A percentile compares a stretch with the other conserved stretches of the same genome.
phyloP scores from a whole-genome alignment of 805 yeast species.

The Candida piceae region DNA sequence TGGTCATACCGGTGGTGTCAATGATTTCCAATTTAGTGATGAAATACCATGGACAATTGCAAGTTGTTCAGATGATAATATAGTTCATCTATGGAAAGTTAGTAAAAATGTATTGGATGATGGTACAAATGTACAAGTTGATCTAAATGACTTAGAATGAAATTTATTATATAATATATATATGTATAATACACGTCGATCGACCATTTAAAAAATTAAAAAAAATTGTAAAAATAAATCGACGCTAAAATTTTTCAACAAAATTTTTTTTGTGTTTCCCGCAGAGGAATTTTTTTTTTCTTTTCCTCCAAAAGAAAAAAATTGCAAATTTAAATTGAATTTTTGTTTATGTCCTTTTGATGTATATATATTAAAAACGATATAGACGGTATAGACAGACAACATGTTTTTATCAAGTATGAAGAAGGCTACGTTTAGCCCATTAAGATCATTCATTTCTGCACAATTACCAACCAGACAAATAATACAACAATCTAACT shows the following conservation, averaged over 20 bases:
- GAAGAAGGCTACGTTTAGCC: background rate
- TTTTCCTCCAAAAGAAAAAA: no score
- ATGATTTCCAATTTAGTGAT: conserved; percentile 68
- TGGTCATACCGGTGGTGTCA: conserved; percentile 76
- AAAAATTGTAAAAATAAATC: no score
- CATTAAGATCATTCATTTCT: background rate
- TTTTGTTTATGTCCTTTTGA: background rate
- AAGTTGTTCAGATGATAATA: conserved; percentile 56
- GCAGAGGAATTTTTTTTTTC: no score
- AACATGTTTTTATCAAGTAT: background rate
- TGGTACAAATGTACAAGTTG: conserved; percentile 13
- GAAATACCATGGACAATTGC: conserved; percentile 74
- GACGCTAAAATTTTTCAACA: no score
- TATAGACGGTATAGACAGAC: no score
- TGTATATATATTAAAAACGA: no score
- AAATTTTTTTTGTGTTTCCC: no score
- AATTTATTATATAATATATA: no score
- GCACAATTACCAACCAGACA: background rate
- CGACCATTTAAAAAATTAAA: no score
- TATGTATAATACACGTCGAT: no score
- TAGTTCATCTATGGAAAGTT: conserved; percentile 56
- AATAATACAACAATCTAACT: background rate
- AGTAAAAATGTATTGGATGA: conserved; percentile 28
- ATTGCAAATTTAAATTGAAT: no score
- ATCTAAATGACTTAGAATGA: conserved; percentile 13